Base-by-base conservation (phyloP, 2,329 filamentous ascomycete species). In the Aspergillus spinulosporus region DNA sequence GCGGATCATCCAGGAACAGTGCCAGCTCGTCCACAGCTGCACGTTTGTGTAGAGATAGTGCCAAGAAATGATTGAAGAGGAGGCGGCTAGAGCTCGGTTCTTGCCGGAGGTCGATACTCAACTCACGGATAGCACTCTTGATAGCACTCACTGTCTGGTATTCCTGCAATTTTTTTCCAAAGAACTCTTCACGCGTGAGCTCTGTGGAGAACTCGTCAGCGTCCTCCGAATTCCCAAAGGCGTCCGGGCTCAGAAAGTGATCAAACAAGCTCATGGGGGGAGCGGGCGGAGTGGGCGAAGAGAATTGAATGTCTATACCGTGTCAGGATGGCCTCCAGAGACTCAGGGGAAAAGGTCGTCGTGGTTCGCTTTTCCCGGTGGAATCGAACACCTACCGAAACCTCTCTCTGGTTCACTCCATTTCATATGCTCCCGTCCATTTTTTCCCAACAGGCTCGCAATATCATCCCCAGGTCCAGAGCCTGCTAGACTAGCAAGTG, bases 391-490 rank as follows among this genome's bases (percentile, higher is more conserved):
- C 39, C 3, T 51, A 26, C 46, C 15, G 37, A n/a, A 12, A 45
- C 34, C 5, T 43, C 8, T 32, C 6, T 32, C 40, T 7, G 34
- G 12, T 15, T 69, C 65, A 46, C 65, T 67, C 71, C 68, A 72
- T 46, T 70, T 71, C 68, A 73, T 64, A 58, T 74, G 74, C 45
- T 70, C 68, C 48, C 66, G 68, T 15, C 72, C 73, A 72, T 73
- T 70, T 56, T 67, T 64, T 31, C 76, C 77, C 59, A 77, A 74
- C 44, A 80, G 61, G 54, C 72, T 66, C 6, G 68, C 70, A 50
- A 76, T 68, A 62, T 79, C 75, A 34, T 75, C 66, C 14, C 65
- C 57, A 7, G 66, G 55, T 3, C 66, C 66, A 5, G 59, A 56
- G 4, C 63, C 66, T 28, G 67, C 66, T 44, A 68, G 56, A 14